Evolutionary conservation across 106 monocot species (phyloP).

Genomic region (Gastrodia elata): DNA sequence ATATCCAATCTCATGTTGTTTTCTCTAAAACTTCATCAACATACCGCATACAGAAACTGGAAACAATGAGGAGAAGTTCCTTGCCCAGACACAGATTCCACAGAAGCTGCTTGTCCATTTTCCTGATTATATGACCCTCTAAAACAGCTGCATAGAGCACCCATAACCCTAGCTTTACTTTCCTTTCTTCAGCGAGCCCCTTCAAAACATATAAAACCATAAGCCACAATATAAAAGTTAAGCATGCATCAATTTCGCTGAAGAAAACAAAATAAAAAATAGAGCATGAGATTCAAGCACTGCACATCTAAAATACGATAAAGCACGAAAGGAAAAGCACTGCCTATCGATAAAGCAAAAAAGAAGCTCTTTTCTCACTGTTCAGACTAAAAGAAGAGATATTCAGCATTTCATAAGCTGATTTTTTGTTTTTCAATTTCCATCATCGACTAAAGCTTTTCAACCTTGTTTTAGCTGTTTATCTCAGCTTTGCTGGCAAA

Average conservation of each 20-base stretch:
- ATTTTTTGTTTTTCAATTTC: background rate
- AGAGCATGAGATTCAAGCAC: background rate
- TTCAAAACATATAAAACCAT: background rate
- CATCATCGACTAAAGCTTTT: background rate
- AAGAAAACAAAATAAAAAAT: background rate
- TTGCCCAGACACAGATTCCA: background rate
- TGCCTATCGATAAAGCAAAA: background rate
- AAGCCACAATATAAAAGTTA: background rate
- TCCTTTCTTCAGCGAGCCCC: background rate
- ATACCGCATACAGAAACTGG: background rate
- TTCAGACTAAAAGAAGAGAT: background rate
- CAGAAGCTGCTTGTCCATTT: background rate
- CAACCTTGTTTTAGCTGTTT: background rate
- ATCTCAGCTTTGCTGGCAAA: background rate
- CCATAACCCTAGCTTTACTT: background rate
- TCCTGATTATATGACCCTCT: background rate
- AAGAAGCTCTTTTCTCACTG: background rate
- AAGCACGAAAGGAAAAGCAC: background rate
- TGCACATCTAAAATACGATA: background rate
- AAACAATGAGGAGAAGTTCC: background rate
- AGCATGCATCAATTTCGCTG: background rate
- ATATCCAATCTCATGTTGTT: no score
- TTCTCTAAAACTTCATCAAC: background rate
- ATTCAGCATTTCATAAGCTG: background rate
- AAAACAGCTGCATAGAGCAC: background rate